Evolutionary conservation across 768 basidiomycete species (phyloP), one percentile per base, ranked within the genome.

Genomic region (Boletus sp.): DNA sequence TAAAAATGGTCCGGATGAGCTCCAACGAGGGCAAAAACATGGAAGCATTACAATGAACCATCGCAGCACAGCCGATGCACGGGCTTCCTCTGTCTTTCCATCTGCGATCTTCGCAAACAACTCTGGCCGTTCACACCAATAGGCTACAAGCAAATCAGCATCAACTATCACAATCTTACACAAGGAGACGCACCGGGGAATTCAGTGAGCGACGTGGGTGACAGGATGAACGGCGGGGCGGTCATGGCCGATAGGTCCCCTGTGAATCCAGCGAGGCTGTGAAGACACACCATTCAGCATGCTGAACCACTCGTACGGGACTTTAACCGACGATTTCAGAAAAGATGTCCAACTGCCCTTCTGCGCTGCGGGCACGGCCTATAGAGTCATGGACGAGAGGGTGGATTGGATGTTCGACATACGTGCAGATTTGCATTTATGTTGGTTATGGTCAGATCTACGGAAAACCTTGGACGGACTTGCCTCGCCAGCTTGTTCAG

Each of bases 61-160:
- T 65, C 82, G 84, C 45, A 98, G 79, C n/a, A 98, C 92, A 7
- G 86, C 83, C 50, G 91, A 76, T 3, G 86, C 80, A 49, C 94
- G 80, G 2, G 86, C 84, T 71, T 94, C 87, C 32, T 85, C 82
- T 12, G 82, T 83, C 68, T 78, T 79, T 5, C 86, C 92, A 62
- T 87, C 85, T 18, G 87, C 84, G 69, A 98, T 98, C 20, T 84
- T 84, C 4, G 94, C 85, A 67, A 99, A 98, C 52, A 94, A 77
- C 52, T 87, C 87, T 29, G 94, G 94, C 50, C 91, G 90, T 71
- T 98, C 96, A 68, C 94, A 92, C 96, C 96, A 98, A 74, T 98
- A 97, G 0, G 94, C 94, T 92, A 60, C 24, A 41, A 28, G 48
- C 17, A 40, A 18, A 52, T 70, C 15, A 57, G 57, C 24, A 11